Conservation (phyloP, 768 basidiomycete genomes). For the Mycena maculata region DNA sequence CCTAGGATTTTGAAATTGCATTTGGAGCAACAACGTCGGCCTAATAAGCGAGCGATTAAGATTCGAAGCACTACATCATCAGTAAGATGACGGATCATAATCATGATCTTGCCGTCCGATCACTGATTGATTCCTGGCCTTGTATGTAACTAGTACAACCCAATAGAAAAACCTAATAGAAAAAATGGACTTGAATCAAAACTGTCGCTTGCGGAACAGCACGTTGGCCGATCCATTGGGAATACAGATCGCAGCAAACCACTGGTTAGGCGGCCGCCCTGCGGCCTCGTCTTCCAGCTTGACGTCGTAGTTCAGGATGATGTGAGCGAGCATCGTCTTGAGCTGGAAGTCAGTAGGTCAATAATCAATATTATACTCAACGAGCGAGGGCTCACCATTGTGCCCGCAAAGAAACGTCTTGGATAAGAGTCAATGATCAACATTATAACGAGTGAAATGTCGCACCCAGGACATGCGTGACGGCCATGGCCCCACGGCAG, state of each 20-base stretch:
- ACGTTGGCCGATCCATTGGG: slow-evolving; percentile 25
- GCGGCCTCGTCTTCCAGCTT: slow-evolving; percentile 36
- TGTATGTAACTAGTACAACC: too few relatives aligned
- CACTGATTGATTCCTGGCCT: too few relatives aligned
- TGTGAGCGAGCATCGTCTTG: slow-evolving; percentile 27
- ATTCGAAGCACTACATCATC: too few relatives aligned
- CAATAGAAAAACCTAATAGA: too few relatives aligned
- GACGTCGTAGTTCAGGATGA: slow-evolving; percentile 25
- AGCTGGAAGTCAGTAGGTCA: neutral
- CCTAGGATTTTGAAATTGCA: too few relatives aligned
- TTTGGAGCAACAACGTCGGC: too few relatives aligned
- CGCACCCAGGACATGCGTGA: slow-evolving; percentile 52
- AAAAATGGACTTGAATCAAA: slow-evolving; percentile 32
- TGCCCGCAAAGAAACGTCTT: slow-evolving; percentile 22
- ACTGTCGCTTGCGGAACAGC: slow-evolving; percentile 25
- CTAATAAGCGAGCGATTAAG: too few relatives aligned
- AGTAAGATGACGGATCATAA: too few relatives aligned
- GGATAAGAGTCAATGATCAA: neutral
- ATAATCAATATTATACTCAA: too few relatives aligned
- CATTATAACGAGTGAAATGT: slow-evolving; percentile 41
- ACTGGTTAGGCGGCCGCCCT: slow-evolving; percentile 26
- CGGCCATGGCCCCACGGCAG: slow-evolving; percentile 28
- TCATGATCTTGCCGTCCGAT: too few relatives aligned
- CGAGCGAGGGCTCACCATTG: neutral
- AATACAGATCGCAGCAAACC: slow-evolving; percentile 28